A percentile compares a stretch with the other conserved stretches of the same genome.
These are phyloP conservation scores for Talaromyces trachyspermus DNA, from an alignment of 495 filamentous ascomycete genomes.

Conservation along the genomic window DNA sequence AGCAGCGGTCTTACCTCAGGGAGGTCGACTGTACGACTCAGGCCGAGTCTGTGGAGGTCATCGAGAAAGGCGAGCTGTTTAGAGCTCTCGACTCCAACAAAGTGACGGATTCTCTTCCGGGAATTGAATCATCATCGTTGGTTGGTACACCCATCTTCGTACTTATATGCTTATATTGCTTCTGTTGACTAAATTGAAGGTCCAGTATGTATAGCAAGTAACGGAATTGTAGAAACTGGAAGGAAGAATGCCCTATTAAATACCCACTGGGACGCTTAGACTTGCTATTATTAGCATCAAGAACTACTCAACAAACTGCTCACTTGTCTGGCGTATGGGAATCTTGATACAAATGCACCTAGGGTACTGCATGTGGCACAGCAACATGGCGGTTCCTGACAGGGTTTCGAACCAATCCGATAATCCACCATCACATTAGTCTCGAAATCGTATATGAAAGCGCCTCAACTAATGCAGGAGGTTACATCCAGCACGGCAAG, in stretches of 20 bases:
- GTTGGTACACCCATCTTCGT: background rate
- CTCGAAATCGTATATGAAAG: background rate
- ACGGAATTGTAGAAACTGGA: background rate
- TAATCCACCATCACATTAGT: background rate
- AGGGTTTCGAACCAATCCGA: background rate
- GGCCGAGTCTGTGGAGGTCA: slow-evolving; percentile 1
- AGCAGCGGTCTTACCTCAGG: background rate
- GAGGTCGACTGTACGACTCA: slow-evolving; percentile 3
- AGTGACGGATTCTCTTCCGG: slow-evolving; percentile 6
- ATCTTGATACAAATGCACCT: background rate
- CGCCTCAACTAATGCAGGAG: too few species aligned
- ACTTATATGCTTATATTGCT: background rate
- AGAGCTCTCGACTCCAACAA: slow-evolving; percentile 2
- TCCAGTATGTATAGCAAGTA: background rate
- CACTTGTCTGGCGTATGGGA: background rate
- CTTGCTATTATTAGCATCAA: background rate
- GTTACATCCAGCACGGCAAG: too few species aligned
- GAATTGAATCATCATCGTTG: background rate
- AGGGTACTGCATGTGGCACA: slow-evolving; percentile 5
- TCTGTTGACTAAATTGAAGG: background rate
- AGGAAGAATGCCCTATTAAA: background rate
- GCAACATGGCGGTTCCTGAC: background rate
- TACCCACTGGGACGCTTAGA: background rate
- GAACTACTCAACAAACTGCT: background rate
- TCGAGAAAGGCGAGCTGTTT: slow-evolving; percentile 4